Evolutionary conservation across 495 filamentous ascomycete genomes (phyloP), one percentile per base, ranked within the genome.

Genomic region (Neurospora cerealis): DNA sequence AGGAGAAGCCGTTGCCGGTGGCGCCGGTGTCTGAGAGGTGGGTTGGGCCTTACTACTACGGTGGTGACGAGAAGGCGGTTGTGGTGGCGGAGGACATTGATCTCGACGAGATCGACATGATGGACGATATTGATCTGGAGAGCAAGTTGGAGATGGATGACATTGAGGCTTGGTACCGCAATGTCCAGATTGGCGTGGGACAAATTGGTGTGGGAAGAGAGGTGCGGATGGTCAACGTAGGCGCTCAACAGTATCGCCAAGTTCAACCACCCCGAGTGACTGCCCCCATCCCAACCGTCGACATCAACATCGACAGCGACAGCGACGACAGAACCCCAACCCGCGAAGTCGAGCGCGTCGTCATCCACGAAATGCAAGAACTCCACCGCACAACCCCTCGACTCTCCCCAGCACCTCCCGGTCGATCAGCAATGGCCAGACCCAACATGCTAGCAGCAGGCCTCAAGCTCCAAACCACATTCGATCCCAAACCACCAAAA

Each of bases 401-500:
- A n/a, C 74, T 79, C 7, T 71, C 36, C 6, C 70, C 76, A 21
- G 40, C 73, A 2, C 78, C 78, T 0, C 69, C 62, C 9, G 72
- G 69, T 6, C 79, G 71, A 74, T 76, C 46, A 73, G 73, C 37
- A 38, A 38, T 38, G 37, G 37, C 46, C 74, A 73, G 7, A 73
- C 75, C 7, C 44, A 74, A 1, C 42, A 41, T 13, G 69, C 74
- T 21, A 71, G 73, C 70, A 80, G 77, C 70, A 78, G 77, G 75
- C 9, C 78, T 86, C 1, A 83, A 80, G 71, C 79, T 86, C 21
- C 81, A 85, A 73, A 86, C 83, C n/a, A 75, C 77, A 19, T 80
- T 85, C 6, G 75, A 75, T 1, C 46, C 69, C 13, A 72, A 48
- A 38, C 44, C 48, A n/a, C 54, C 54, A 69, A 19, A 71, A 28